Base-by-base conservation (phyloP, 768 basidiomycete species). In the Boletus reticulatus region DNA sequence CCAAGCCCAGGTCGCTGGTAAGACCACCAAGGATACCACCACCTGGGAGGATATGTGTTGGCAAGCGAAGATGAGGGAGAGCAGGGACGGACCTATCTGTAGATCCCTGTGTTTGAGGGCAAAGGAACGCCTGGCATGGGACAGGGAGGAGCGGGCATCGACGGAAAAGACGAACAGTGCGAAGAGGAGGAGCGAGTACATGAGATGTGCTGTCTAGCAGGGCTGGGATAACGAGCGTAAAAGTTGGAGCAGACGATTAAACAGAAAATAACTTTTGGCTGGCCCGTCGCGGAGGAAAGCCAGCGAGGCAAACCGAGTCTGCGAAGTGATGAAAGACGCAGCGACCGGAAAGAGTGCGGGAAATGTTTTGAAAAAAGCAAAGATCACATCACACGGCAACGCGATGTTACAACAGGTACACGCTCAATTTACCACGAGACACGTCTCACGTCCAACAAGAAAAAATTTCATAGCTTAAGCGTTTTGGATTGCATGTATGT, bases 91-190 rank as follows among this genome's bases (percentile, higher is more conserved):
- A 64, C 55, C 55, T 13, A 62, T 50, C n/a, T 53, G 56, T n/a
- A 58, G 43, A 27, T 57, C 57, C 50, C 66, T 58, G 43, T 73
- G 65, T 57, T 58, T 66, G 55, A 62, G 50, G 0, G 56, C 14
- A 39, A 71, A 6, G 20, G 74, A 73, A 14, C 71, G 69, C 42
- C 74, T 60, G 38, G 72, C 72, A 59, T 76, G 68, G 53, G 75
- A 68, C 64, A 45, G 52, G n/a, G 78, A 76, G 0, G 78, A 75
- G 59, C 78, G 80, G 44, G 77, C 77, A 20, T 66, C 64, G 50
- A 68, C 70, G 34, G 63, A 34, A 39, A 61, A 41, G 8, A 61
- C 55, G 49, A 70, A 39, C 54, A 70, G 50, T 31, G 68, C 58
- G 56, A 76, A 52, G 19, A 70, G 49, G 36, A 76, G 58, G 53